Evolutionary conservation across 1,284 basidiomycete genomes (phyloP).

Genomic region (Polyporus tsugae): DNA sequence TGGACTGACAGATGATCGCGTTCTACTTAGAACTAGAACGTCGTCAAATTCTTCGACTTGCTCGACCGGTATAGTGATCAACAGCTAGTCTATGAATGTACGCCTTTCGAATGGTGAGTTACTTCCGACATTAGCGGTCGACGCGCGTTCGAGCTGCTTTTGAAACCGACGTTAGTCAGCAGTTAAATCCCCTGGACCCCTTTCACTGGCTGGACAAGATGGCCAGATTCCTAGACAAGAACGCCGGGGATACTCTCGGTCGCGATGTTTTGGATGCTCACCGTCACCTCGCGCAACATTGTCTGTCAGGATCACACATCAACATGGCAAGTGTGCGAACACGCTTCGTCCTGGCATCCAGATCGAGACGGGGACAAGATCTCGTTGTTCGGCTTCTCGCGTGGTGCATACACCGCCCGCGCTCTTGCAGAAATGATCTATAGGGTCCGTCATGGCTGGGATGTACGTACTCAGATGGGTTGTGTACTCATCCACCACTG

Average conservation of each 20-base stretch:
- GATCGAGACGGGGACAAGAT: slow-evolving; percentile 56
- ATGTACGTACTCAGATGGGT: too few relatives aligned
- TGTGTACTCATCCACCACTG: too few relatives aligned
- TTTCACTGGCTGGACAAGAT: too few relatives aligned
- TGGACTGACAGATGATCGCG: too few relatives aligned
- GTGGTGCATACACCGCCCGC: slow-evolving; percentile 66
- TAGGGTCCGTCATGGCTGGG: slow-evolving; percentile 41
- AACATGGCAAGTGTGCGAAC: too few relatives aligned
- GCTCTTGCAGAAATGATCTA: slow-evolving; percentile 66
- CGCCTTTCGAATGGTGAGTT: too few relatives aligned
- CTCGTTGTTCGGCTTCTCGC: slow-evolving; percentile 68
- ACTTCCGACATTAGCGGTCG: too few relatives aligned
- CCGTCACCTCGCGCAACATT: slow-evolving; percentile 70
- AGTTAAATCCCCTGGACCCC: too few relatives aligned
- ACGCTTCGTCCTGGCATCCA: slow-evolving; percentile 33
- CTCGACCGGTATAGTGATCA: slow-evolving; percentile 59
- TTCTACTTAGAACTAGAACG: slow-evolving; percentile 61
- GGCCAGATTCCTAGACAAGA: too few relatives aligned
- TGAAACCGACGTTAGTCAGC: too few relatives aligned
- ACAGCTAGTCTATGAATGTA: slow-evolving; percentile 40
- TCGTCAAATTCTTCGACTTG: slow-evolving; percentile 62
- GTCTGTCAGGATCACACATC: slow-evolving; percentile 39
- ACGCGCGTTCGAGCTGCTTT: too few relatives aligned
- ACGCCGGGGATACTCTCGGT: too few relatives aligned
- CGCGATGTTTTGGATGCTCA: slow-evolving; percentile 48